These are phyloP conservation scores for Diaporthe sp. DNA, from an alignment of 2,329 filamentous ascomycete genomes.

Conservation along the genomic window DNA sequence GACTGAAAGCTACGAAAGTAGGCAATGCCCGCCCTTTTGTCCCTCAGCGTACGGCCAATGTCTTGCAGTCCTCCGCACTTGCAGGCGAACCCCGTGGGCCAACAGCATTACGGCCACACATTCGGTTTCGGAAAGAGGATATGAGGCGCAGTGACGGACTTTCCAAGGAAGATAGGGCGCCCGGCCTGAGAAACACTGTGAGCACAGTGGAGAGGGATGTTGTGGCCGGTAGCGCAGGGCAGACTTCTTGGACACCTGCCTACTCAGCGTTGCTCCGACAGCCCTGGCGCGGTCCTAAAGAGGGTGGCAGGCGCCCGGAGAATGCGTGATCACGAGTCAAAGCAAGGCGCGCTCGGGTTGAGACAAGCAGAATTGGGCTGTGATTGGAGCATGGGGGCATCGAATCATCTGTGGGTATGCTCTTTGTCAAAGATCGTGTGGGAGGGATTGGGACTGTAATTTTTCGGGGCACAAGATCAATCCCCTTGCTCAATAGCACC, in stretches of 20 bases:
- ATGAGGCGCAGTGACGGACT: neutral
- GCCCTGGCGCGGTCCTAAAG: neutral
- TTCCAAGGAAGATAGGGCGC: neutral
- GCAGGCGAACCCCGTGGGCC: neutral
- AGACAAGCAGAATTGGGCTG: neutral
- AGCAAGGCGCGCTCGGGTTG: neutral
- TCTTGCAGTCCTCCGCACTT: neutral
- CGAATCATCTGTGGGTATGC: neutral
- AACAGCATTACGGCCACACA: neutral
- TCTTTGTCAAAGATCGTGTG: neutral
- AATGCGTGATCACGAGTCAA: neutral
- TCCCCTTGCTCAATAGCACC: neutral
- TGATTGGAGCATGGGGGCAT: neutral
- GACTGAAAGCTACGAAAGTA: neutral
- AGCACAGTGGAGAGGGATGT: neutral
- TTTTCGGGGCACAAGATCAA: neutral
- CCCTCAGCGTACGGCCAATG: neutral
- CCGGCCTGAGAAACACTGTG: neutral
- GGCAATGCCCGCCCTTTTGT: neutral
- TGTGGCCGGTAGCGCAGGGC: neutral
- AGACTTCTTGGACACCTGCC: neutral
- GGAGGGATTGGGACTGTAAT: neutral
- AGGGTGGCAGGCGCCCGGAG: neutral
- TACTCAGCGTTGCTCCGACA: neutral
- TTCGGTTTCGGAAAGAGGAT: neutral